Base-by-base conservation (phyloP, 768 basidiomycete species). In the Hypholoma sublateritium region DNA sequence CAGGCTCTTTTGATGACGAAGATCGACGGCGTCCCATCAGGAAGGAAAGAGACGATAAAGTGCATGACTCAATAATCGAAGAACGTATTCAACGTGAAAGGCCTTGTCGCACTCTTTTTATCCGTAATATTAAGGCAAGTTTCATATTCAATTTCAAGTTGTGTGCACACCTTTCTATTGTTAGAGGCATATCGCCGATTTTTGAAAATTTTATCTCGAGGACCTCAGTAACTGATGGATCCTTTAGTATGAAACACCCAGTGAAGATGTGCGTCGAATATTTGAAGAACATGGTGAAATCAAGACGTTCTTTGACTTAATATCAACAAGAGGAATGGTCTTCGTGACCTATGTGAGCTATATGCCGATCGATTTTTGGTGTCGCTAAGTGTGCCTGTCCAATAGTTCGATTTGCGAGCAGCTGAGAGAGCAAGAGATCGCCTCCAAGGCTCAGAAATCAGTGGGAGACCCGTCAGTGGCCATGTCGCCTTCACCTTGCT, bases 101-200 rank as follows among this genome's bases (percentile, higher is more conserved):
- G 63, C 94, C 94, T 1, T 98, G 97, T 73, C 84, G 97, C 52
- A 98, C 95, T 3, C 76, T 99, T 34, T 99, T 99, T 69, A 95
- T 98, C 62, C 87, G 97, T 65, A 99, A 99, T 70, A 93, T 99
- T 67, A 97, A 95, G 88, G 96, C 91, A 75, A 88, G 93, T 79
- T 56, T 42, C 55, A 54, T 59, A 54, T 59, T 62, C 60, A 66
- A 64, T 58, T 66, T 69, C 57, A 37, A 61, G 53, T 52, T 28
- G 25, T 42, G 49, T 50, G 49, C 59, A 53, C 51, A 19, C 42
- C 19, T 50, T 56, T 57, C 13, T 59, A 41, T 53, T 57, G 28
- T 43, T 32, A 25, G 22, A 5, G 19, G 41, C 34, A 17, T 46
- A 14, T 53, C 22, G 19, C 22, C 22, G 14, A 37, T 34, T 54